Conservation (phyloP, 257 asterid genomes). For the Plantago elongata region DNA sequence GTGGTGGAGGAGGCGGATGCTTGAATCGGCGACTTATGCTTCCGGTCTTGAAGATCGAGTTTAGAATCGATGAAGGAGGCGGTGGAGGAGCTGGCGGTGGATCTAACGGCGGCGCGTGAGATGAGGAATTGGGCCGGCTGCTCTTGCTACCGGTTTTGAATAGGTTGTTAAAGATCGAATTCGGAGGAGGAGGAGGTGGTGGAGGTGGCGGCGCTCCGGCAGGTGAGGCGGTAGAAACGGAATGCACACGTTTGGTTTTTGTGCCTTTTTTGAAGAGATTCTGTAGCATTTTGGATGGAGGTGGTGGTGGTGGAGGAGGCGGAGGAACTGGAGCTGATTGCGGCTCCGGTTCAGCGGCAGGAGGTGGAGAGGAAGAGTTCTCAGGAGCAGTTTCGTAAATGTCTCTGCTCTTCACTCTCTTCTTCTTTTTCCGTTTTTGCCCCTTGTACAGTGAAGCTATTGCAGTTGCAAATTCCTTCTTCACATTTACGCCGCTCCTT, state of each 20-base stretch:
- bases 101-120: constrained; percentile 23
- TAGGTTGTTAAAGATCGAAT: constrained; percentile 56
- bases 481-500: constrained; percentile 46
- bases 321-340: constrained; percentile 38
- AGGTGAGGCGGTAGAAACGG: constrained; percentile 30
- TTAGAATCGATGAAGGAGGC: constrained; percentile 62
- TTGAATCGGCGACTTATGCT: constrained; percentile 52
- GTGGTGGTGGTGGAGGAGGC: constrained; percentile 67
- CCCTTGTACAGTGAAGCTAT: constrained; percentile 53
- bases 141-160: constrained; percentile 56
- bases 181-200: constrained; percentile 67
- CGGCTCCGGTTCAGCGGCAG: constrained; percentile 32
- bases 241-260: constrained; percentile 65
- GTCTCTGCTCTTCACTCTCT: constrained; percentile 39
- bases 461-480: constrained; percentile 65
- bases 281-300: constrained; percentile 51
- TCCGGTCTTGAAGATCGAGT: constrained; percentile 54
- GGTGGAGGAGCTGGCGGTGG: constrained; percentile 53
- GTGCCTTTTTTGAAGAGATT: constrained; percentile 59
- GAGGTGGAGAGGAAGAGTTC: constrained; percentile 33
- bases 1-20: constrained; percentile 33
- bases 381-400: constrained; percentile 39
- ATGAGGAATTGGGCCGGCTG: constrained; percentile 33
- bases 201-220: constrained; percentile 44
- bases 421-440: constrained; percentile 52